phyloP scores from a whole-genome alignment of 345 rosid genomes.

The Salix dunnii region DNA sequence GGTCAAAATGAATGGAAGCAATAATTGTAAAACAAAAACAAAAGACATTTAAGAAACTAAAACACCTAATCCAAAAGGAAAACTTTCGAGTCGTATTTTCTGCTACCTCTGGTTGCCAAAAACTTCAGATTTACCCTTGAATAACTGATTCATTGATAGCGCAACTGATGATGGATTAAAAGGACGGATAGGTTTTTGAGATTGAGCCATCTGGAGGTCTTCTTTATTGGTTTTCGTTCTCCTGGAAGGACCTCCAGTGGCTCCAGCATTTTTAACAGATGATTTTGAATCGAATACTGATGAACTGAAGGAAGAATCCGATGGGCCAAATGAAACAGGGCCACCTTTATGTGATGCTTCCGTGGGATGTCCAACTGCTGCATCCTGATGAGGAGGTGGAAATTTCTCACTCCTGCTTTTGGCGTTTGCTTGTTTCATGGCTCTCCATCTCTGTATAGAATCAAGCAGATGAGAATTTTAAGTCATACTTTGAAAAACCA shows the following conservation, averaged over 20 bases:
- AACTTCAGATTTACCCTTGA: constrained; percentile 58
- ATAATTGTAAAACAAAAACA: not conserved
- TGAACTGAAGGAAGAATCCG: constrained; percentile 41
- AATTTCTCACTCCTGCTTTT: constrained; percentile 91
- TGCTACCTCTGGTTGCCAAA: constrained; percentile 43
- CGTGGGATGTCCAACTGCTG: constrained; percentile 55
- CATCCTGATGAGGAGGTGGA: constrained; percentile 94
- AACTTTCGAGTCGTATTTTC: not conserved
- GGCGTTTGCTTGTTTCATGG: constrained; percentile 45
- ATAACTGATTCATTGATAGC: constrained; percentile 48
- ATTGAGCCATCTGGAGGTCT: constrained; percentile 36
- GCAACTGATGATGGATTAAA: constrained; percentile 54
- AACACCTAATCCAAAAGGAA: constrained; percentile 7
- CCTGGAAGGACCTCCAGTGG: constrained; percentile 40
- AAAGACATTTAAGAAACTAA: constrained; percentile 7
- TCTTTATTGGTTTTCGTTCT: constrained; percentile 41
- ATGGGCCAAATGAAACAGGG: constrained; percentile 37
- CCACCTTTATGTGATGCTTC: constrained; percentile 40
- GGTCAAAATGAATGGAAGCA: constrained; percentile 22
- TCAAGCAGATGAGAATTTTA: not conserved
- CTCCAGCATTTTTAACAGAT: constrained; percentile 30
- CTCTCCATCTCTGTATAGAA: constrained; percentile 26
- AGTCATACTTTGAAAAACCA: not conserved
- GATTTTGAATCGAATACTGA: constrained; percentile 34
- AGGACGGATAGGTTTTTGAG: constrained; percentile 48